Evolutionary conservation across 306 rosid genomes (phyloP).

Genomic region (Corylus americana): DNA sequence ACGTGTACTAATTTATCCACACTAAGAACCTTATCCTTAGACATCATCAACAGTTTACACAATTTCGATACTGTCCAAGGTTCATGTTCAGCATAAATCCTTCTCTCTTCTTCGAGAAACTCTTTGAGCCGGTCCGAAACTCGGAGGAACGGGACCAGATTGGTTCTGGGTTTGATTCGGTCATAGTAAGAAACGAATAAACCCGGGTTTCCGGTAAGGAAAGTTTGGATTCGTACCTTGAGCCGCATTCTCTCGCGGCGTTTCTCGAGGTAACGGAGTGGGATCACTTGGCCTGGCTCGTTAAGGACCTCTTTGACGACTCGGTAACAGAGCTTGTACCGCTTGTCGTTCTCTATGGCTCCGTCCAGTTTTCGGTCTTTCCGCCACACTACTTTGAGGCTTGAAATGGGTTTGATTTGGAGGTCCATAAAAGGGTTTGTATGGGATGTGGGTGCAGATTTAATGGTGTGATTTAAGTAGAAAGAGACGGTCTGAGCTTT

Average conservation of each 20-base stretch:
- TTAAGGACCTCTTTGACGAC: constrained; percentile 65
- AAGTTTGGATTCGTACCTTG: constrained; percentile 38
- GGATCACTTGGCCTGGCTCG: constrained; percentile 62
- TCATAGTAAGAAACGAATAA: constrained; percentile 60
- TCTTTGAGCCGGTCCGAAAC: constrained; percentile 40
- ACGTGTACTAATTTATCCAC: constrained; percentile 78
- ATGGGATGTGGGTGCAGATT: background rate
- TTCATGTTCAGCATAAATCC: constrained; percentile 52
- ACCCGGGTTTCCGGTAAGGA: constrained; percentile 60
- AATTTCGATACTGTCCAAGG: constrained; percentile 54
- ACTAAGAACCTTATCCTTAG: constrained; percentile 63
- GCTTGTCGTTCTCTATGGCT: constrained; percentile 72
- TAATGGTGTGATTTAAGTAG: constrained; percentile 16
- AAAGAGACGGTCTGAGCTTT: constrained; percentile 25
- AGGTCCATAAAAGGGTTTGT: constrained; percentile 25
- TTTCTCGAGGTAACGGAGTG: constrained; percentile 61
- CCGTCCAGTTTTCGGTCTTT: constrained; percentile 68
- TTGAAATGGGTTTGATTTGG: constrained; percentile 44
- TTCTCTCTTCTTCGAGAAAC: constrained; percentile 57
- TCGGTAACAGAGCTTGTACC: constrained; percentile 54
- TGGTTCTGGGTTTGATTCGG: constrained; percentile 74
- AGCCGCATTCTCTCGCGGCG: constrained; percentile 79
- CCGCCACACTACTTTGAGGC: constrained; percentile 86
- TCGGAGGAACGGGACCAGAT: constrained; percentile 57
- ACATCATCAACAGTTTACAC: constrained; percentile 81